Conservation (phyloP, 202 grass and related monocot species). For the Digitaria exilis region DNA sequence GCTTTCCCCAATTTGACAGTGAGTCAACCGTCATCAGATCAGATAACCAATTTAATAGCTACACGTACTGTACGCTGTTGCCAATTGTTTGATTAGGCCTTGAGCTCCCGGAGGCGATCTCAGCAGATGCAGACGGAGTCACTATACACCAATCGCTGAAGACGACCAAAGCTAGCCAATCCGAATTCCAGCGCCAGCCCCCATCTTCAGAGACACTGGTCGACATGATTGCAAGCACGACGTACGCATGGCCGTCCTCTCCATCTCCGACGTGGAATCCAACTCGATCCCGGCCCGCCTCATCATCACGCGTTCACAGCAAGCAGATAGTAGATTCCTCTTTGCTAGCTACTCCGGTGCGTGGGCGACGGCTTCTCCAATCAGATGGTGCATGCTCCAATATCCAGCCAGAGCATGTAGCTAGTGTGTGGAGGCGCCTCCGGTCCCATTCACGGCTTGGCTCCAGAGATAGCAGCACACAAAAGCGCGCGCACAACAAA, state of each 20-base stretch:
- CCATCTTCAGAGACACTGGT: neutral
- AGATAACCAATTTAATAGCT: neutral
- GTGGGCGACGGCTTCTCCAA: neutral
- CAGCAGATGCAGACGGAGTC: neutral
- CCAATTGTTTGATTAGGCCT: no score
- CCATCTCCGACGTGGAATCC: slow-evolving; percentile 42
- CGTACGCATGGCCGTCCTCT: neutral
- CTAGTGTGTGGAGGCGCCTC: slow-evolving; percentile 22
- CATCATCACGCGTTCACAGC: slow-evolving; percentile 15
- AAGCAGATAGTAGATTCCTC: slow-evolving; percentile 35
- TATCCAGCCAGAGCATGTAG: neutral
- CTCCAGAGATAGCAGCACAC: slow-evolving; percentile 24
- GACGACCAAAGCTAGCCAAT: neutral
- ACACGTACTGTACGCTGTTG: neutral
- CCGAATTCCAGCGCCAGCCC: neutral
- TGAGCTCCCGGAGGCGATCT: neutral
- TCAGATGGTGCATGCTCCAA: neutral
- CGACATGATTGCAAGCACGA: slow-evolving; percentile 19
- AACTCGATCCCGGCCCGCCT: slow-evolving; percentile 11
- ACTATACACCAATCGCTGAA: neutral
- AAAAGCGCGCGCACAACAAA: slow-evolving; percentile 20
- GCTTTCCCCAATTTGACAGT: slow-evolving; percentile 14
- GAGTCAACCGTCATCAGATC: neutral
- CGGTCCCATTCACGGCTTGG: slow-evolving; percentile 20
- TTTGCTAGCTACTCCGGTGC: neutral